Percentiles rank a stretch among this genome's conserved stretches.
Evolutionary conservation across 345 rosid genomes (phyloP).

Genomic region (Gossypium sturtianum): DNA sequence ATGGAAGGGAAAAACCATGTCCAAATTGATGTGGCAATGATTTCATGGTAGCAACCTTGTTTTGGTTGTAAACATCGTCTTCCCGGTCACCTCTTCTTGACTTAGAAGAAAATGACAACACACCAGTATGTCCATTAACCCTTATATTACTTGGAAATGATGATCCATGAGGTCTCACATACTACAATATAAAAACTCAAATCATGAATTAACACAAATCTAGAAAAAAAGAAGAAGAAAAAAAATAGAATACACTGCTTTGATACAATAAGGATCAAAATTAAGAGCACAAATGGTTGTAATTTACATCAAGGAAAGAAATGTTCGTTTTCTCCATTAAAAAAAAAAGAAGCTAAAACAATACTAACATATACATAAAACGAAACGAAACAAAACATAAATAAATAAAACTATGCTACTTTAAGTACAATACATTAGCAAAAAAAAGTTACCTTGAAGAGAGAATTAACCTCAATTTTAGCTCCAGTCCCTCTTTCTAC

Average conservation of each 20-base stretch:
- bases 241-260: not conserved
- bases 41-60: slow-evolving; percentile 13
- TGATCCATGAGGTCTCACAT: slow-evolving; percentile 15
- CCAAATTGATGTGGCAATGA: slow-evolving; percentile 31
- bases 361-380: not conserved
- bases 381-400: not conserved
- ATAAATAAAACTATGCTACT: not conserved
- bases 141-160: slow-evolving; percentile 17
- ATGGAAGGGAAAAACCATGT: slow-evolving; percentile 38
- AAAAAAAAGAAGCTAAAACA: not conserved
- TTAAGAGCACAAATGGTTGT: not conserved
- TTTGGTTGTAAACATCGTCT: slow-evolving; percentile 19
- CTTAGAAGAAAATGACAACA: slow-evolving; percentile 10
- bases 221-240: not conserved
- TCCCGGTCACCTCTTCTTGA: slow-evolving; percentile 20
- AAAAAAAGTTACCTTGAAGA: slow-evolving; percentile 27
- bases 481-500: slow-evolving; percentile 13
- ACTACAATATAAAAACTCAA: slow-evolving; percentile 21
- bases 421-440: not conserved
- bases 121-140: slow-evolving; percentile 18
- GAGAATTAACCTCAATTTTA: slow-evolving; percentile 4
- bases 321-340: not conserved
- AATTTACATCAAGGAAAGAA: not conserved
- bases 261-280: not conserved
- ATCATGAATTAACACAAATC: not conserved